Base-by-base conservation (phyloP, 225 moss, liverwort and hornwort species). In the Sphagnum contortum region DNA sequence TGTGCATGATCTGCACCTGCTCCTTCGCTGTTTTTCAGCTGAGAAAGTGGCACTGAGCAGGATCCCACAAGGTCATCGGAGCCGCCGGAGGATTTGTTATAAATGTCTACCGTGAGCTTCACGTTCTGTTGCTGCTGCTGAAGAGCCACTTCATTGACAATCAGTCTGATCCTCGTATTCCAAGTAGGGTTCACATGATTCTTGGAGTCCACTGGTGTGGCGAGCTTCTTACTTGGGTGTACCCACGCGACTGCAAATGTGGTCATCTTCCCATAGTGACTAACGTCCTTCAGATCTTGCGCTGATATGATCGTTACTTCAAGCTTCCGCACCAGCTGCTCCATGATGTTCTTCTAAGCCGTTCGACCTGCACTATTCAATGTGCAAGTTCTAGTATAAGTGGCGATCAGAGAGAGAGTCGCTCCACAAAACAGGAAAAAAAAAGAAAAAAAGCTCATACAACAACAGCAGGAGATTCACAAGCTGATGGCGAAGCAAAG, bases 131-230 rank as follows among this genome's bases (percentile, higher is more conserved):
- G 29, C 29, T 29, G 79, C 50, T 74, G 71, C 63, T 83, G 45
- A 48, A 96, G 46, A 10, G 66, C 66, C 2, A 69, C 71, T 76
- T 96, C 92, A 3, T 96, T 92, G 3, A 70, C 84, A 44, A 51
- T 72, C 12, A 96, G 70, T 49, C 48, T 74, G 2, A 96, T 50
- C 52, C 63, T 87, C 8, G 86, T 50, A 50, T 96, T 87, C 95
- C 95, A 96, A 2, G 75, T 69, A 47, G 95, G 95, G 51, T 82
- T 86, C 50, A 66, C 3, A 12, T 85, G 83, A 4, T 88, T 87
- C 5, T 76, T 73, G 49, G 66, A 52, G 59, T 88, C 83, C 74
- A 76, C 61, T 59, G 62, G 76, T 4, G 94, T 77, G 9, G 76
- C 68, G 59, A 69, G 75, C 70, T 79, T 84, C 69, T 62, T 71